These are phyloP conservation scores for Nannochloris sp. DNA, from an alignment of 139 green algal species.

Conservation along the genomic window DNA sequence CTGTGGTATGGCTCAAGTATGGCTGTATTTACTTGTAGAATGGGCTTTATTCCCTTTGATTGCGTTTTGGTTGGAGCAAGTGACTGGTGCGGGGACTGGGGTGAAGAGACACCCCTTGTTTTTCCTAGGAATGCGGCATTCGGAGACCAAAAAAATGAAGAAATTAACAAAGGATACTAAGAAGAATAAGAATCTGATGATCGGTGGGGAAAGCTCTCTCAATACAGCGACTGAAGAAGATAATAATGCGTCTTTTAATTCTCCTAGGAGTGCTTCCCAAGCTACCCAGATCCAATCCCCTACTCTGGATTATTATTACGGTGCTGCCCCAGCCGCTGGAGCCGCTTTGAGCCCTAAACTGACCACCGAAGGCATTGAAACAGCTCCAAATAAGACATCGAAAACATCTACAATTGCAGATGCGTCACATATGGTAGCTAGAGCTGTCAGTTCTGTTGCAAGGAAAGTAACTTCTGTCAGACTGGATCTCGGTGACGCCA, in stretches of 20 bases:
- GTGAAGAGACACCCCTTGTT: slow-evolving; percentile 29
- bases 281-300: no score
- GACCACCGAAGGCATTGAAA: neutral
- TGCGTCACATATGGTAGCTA: no score
- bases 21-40: slow-evolving; percentile 31
- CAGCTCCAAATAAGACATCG: no score
- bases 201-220: neutral
- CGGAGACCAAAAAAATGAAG: neutral
- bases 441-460: neutral
- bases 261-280: no score
- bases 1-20: slow-evolving; percentile 38
- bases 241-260: no score
- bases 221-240: no score
- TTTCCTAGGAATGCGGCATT: slow-evolving; percentile 18
- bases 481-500: neutral
- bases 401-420: no score
- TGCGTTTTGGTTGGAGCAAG: slow-evolving; percentile 16
- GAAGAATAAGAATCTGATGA: neutral
- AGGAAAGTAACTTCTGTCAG: slow-evolving; percentile 13
- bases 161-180: neutral
- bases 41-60: slow-evolving; percentile 17
- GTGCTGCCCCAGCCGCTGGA: neutral
- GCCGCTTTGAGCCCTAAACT: neutral
- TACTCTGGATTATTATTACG: neutral
- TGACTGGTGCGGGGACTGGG: slow-evolving; percentile 28